Conservation (phyloP, 257 asterid genomes). For the Ilex aquifolium region DNA sequence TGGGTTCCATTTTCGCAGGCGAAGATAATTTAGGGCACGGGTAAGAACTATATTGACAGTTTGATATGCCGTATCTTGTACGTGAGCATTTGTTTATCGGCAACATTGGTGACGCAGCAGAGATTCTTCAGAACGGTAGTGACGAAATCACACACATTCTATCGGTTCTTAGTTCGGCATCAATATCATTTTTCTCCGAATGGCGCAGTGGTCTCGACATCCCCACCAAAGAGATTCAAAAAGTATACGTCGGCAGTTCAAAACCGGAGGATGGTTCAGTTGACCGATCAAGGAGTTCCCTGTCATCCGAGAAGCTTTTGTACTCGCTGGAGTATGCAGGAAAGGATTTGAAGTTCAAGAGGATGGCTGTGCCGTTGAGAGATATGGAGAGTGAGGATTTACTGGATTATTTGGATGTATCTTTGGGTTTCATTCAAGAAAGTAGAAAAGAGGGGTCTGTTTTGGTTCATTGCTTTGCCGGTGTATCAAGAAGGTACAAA, state of each 20-base stretch:
- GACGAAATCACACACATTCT: slow-evolving; percentile 68
- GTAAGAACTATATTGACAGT: slow-evolving; percentile 9
- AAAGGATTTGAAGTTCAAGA: slow-evolving; percentile 70
- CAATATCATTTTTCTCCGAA: slow-evolving; percentile 86
- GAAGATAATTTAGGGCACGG: neutral
- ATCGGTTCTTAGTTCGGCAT: slow-evolving; percentile 78
- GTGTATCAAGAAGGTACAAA: slow-evolving; percentile 90
- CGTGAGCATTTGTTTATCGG: slow-evolving; percentile 79
- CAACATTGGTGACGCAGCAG: slow-evolving; percentile 86
- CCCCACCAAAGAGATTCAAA: slow-evolving; percentile 68
- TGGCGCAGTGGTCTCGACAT: slow-evolving; percentile 72
- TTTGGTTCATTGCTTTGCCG: slow-evolving; percentile 97
- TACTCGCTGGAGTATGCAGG: slow-evolving; percentile 88
- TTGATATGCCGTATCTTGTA: slow-evolving; percentile 80
- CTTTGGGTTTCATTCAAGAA: slow-evolving; percentile 82
- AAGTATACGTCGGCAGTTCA: slow-evolving; percentile 63
- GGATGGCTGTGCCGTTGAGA: slow-evolving; percentile 91
- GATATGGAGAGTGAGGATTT: slow-evolving; percentile 87
- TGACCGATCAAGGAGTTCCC: slow-evolving; percentile 46
- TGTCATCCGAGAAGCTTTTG: slow-evolving; percentile 67
- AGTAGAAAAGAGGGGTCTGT: slow-evolving; percentile 82
- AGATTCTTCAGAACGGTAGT: slow-evolving; percentile 78
- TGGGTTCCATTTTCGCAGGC: neutral
- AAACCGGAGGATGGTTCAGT: slow-evolving; percentile 36
- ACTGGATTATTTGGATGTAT: slow-evolving; percentile 79